Evolutionary conservation across 495 filamentous ascomycete species (phyloP), one percentile per base, ranked within the genome.

Genomic region (Endocarpon pusillum): DNA sequence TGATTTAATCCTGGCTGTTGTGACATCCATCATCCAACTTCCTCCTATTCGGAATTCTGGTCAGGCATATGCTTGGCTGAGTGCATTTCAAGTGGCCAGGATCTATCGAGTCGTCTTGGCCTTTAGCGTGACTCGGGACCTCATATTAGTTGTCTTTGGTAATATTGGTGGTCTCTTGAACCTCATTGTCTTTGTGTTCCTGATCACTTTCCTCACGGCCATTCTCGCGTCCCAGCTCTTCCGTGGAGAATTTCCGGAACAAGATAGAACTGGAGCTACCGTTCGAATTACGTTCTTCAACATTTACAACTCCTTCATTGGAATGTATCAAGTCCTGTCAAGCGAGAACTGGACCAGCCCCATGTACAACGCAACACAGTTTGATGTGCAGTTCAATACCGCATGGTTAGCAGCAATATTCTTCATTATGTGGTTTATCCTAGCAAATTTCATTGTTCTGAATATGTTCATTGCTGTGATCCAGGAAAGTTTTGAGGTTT

Each of bases 401-500:
- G 67, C 78, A n/a, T 99, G 91, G 91, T 84, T 94, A 30, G 84
- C 81, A 9, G 87, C 91, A 23, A 67, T 80, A 3, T 99, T 99
- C 48, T 66, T 96, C 45, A 78, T 93, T 34, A 59, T 84, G 38
- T 99, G 89, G 89, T 94, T 93, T 51, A 86, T 94, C 41, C 67
- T 99, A 14, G 69, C 81, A 18, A 91, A 84, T 47, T 94, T 96
- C 49, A 94, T 99, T 59, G 69, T 96, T 29, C 61, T 99, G 62
- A 99, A 94, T 50, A 99, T 99, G 89, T 99, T 99, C 59, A 99
- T 99, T 80, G 89, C 89, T 58, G 89, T 99, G 58, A 94, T 99
- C 38, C 89, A 99, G 54, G 89, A 99, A 51, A 99, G 92, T 49
- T 99, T 99, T 49, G 89, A 99, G 56, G 84, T 99, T n/a, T 86